Conservation (phyloP, 768 basidiomycete genomes). For the Naganishia friedmannii region DNA sequence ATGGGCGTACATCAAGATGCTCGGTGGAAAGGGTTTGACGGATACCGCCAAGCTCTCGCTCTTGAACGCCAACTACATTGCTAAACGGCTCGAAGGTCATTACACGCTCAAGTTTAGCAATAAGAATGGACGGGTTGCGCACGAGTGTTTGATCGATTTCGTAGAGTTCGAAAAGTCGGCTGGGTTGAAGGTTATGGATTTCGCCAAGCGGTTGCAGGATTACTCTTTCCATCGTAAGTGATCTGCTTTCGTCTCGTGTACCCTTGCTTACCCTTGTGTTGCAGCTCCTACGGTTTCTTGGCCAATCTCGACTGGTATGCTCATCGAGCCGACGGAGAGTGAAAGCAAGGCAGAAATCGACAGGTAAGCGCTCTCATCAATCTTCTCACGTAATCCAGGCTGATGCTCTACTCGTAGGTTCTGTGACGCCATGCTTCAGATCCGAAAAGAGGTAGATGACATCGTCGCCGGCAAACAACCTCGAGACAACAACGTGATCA, state of each 20-base stretch:
- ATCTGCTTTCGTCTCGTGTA: neutral
- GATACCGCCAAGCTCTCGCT: constrained; percentile 82
- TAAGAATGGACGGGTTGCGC: constrained; percentile 84
- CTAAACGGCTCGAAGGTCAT: constrained; percentile 73
- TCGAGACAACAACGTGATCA: constrained; percentile 83
- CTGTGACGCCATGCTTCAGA: constrained; percentile 97
- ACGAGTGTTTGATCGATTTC: constrained; percentile 91
- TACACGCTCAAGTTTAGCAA: constrained; percentile 89
- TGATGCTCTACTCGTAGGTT: constrained; percentile 60
- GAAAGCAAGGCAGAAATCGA: constrained; percentile 92
- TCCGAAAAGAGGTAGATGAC: constrained; percentile 85
- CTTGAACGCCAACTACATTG: constrained; percentile 97
- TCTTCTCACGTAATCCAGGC: neutral
- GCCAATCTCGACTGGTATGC: constrained; percentile 94
- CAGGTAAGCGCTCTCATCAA: constrained; percentile 56
- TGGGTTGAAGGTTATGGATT: constrained; percentile 85
- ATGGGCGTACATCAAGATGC: constrained; percentile 99
- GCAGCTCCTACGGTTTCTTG: constrained; percentile 96
- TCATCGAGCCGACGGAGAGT: constrained; percentile 96
- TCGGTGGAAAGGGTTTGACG: constrained; percentile 86
- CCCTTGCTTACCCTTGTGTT: constrained; percentile 44
- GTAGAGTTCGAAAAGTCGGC: constrained; percentile 89
- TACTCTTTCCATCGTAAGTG: constrained; percentile 41
- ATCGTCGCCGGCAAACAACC: constrained; percentile 82
- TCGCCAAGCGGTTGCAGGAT: constrained; percentile 86